phyloP scores from a whole-genome alignment of 257 asterid species.

The Penstemon newberryi region DNA sequence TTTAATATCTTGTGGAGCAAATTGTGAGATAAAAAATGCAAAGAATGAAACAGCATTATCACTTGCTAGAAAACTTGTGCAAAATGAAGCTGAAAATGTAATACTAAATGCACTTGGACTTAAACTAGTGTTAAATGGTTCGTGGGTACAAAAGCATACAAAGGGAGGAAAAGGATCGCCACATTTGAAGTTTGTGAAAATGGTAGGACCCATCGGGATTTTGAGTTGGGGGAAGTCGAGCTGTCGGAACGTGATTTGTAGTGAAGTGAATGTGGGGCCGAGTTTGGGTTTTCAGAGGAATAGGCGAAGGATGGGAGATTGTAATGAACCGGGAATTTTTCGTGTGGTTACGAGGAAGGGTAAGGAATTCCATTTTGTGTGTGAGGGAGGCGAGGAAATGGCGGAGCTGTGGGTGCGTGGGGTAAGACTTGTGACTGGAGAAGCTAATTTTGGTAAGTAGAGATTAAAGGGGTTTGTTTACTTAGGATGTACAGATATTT shows the following conservation, averaged over 20 bases:
- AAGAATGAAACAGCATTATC: slow-evolving; percentile 69
- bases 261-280: slow-evolving; percentile 58
- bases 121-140: slow-evolving; percentile 54
- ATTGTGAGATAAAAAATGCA: slow-evolving; percentile 42
- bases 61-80: slow-evolving; percentile 40
- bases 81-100: slow-evolving; percentile 44
- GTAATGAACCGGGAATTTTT: slow-evolving; percentile 55
- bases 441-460: slow-evolving; percentile 25
- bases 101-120: slow-evolving; percentile 63
- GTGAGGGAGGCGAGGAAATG: slow-evolving; percentile 67
- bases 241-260: slow-evolving; percentile 61
- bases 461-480: not conserved
- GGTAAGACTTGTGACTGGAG: slow-evolving; percentile 41
- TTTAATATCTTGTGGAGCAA: slow-evolving; percentile 56
- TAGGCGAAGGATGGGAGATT: slow-evolving; percentile 56
- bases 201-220: slow-evolving; percentile 49
- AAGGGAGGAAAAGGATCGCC: slow-evolving; percentile 80
- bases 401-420: slow-evolving; percentile 56
- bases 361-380: slow-evolving; percentile 73
- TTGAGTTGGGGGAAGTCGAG: slow-evolving; percentile 73
- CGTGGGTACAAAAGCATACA: slow-evolving; percentile 57
- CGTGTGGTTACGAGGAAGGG: slow-evolving; percentile 58
- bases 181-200: slow-evolving; percentile 53
- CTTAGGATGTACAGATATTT: slow-evolving; percentile 27
- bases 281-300: slow-evolving; percentile 51